These are phyloP conservation scores for Volutella citrinella DNA, from an alignment of 2,329 filamentous ascomycete species.

Conservation along the genomic window DNA sequence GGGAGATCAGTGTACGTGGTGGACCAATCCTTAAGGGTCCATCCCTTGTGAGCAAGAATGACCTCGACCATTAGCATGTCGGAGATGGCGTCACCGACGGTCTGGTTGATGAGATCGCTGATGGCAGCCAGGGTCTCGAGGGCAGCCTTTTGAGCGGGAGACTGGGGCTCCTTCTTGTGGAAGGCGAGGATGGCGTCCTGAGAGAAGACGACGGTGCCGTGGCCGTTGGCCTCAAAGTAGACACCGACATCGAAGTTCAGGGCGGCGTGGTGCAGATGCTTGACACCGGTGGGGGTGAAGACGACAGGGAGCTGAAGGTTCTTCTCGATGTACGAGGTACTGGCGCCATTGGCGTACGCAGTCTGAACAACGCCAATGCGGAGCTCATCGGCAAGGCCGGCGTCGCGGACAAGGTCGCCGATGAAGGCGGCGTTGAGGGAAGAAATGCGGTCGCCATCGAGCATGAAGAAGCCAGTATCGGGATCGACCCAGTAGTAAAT, in stretches of 20 bases:
- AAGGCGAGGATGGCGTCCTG: slow-evolving; percentile 77
- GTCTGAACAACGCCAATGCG: slow-evolving; percentile 96
- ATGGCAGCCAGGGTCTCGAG: slow-evolving; percentile 81
- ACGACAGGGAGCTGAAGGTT: slow-evolving; percentile 85
- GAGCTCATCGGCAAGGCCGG: slow-evolving; percentile 74
- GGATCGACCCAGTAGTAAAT: slow-evolving; percentile 92
- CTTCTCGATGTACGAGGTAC: slow-evolving; percentile 87
- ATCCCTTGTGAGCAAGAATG: slow-evolving; percentile 91
- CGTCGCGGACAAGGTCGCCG: slow-evolving; percentile 77
- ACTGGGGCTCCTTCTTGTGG: slow-evolving; percentile 76
- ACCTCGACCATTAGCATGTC: slow-evolving; percentile 96
- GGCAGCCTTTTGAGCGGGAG: slow-evolving; percentile 85
- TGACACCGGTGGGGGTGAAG: slow-evolving; percentile 93
- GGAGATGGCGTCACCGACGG: slow-evolving; percentile 91
- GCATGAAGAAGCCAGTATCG: slow-evolving; percentile 80
- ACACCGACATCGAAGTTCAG: slow-evolving; percentile 92
- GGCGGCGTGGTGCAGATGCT: slow-evolving; percentile 96
- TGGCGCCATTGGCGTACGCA: slow-evolving; percentile 94
- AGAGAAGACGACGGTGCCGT: slow-evolving; percentile 95
- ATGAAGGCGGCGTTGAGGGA: slow-evolving; percentile 93
- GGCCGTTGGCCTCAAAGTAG: slow-evolving; percentile 98
- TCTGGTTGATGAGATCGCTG: slow-evolving; percentile 94
- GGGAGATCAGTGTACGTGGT: slow-evolving; percentile 91
- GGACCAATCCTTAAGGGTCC: slow-evolving; percentile 88
- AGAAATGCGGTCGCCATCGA: slow-evolving; percentile 95